Evolutionary conservation across 2,329 filamentous ascomycete genomes (phyloP).

Genomic region (Sarocladium brachiariae): DNA sequence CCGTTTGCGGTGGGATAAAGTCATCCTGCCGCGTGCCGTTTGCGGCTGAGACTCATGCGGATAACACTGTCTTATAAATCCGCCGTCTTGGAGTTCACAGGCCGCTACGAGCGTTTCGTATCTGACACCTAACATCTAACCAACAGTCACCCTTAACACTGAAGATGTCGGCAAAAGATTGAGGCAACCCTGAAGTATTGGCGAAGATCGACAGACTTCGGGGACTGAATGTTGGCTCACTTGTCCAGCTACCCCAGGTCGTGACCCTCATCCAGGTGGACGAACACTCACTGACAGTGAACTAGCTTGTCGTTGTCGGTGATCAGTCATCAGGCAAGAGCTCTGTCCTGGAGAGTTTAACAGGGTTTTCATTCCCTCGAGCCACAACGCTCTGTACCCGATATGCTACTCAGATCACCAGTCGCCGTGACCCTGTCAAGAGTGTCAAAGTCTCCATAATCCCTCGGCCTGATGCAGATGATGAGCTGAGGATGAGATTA

Average conservation of each 20-base stretch:
- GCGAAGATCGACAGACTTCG: slow-evolving; percentile 34
- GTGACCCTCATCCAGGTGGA: no score
- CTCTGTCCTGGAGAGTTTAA: slow-evolving; percentile 66
- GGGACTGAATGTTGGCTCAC: slow-evolving; percentile 30
- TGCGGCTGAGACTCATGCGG: background rate
- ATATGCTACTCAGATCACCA: slow-evolving; percentile 41
- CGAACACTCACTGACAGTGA: no score
- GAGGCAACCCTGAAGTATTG: background rate
- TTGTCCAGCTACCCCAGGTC: slow-evolving; percentile 28
- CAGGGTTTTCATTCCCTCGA: slow-evolving; percentile 41
- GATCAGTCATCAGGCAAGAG: slow-evolving; percentile 84
- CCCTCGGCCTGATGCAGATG: slow-evolving; percentile 18
- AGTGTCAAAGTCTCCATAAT: slow-evolving; percentile 37
- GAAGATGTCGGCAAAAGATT: no score
- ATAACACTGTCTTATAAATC: background rate
- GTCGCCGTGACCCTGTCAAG: slow-evolving; percentile 11
- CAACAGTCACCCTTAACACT: no score
- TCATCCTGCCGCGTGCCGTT: background rate
- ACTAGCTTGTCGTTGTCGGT: slow-evolving; percentile 63
- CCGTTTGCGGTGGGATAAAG: background rate
- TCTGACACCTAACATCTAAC: no score
- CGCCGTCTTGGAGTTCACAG: no score
- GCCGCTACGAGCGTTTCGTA: no score
- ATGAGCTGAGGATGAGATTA: slow-evolving; percentile 12
- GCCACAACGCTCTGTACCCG: slow-evolving; percentile 39